phyloP scores from a whole-genome alignment of 495 filamentous ascomycete species.

The Hypoxylon trugodes region DNA sequence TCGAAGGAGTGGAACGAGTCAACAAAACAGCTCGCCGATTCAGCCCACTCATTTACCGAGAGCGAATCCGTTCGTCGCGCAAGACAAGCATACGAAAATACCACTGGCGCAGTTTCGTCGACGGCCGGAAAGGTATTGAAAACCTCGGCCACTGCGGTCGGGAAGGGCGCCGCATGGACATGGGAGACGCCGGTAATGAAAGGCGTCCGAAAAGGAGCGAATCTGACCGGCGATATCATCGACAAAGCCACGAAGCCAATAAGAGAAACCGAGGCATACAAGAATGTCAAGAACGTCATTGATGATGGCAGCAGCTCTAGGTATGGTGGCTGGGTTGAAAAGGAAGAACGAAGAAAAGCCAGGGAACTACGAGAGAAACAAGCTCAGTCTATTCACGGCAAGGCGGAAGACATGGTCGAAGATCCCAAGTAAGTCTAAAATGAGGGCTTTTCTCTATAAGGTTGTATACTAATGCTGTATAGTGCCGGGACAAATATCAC shows the following conservation, averaged over 20 bases:
- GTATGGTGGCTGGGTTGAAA: conserved; percentile 96
- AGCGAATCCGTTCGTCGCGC: conserved; percentile 90
- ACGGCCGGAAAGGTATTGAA: conserved; percentile 82
- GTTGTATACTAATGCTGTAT: conserved; percentile 27
- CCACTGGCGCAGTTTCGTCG: conserved; percentile 75
- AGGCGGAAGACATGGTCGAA: conserved; percentile 65
- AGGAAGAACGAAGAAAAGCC: conserved; percentile 84
- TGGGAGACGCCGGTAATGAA: conserved; percentile 96
- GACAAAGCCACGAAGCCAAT: conserved; percentile 95
- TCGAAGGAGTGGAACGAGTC: conserved; percentile 99
- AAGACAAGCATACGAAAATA: conserved; percentile 82
- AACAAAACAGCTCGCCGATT: conserved; percentile 89
- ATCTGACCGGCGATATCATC: conserved; percentile 81
- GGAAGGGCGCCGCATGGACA: conserved; percentile 91
- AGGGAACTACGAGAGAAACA: conserved; percentile 75
- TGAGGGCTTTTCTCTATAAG: background rate
- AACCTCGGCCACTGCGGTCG: conserved; percentile 83
- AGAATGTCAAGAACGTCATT: conserved; percentile 93
- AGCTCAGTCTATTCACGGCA: conserved; percentile 52
- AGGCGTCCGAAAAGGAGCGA: conserved; percentile 87
- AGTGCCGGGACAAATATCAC: conserved; percentile 95
- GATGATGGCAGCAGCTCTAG: conserved; percentile 96
- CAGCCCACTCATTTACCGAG: conserved; percentile 90
- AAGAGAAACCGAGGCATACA: conserved; percentile 90
- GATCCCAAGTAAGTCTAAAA: conserved; percentile 80